phyloP scores from a whole-genome alignment of 805 yeast genomes.

The Kazachstania martiniae region DNA sequence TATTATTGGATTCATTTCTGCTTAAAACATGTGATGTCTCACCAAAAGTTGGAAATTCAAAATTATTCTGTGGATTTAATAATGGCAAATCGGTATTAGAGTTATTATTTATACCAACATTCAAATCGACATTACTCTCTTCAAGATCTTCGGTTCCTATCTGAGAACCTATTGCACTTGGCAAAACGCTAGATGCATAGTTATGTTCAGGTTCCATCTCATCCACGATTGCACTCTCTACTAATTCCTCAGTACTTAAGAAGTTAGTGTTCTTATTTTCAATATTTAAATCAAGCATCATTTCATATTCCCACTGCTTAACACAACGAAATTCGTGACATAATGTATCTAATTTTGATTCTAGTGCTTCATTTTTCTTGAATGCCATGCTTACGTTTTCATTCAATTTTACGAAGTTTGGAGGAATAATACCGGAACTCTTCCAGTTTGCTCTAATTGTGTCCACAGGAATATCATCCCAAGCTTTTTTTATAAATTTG shows the following conservation, averaged over 20 bases:
- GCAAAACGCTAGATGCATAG: neutral
- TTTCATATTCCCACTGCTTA: constrained; percentile 48
- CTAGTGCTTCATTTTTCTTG: constrained; percentile 30
- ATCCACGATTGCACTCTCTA: constrained; percentile 49
- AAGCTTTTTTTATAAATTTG: constrained; percentile 46
- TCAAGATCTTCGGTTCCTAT: constrained; percentile 5
- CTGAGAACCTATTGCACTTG: constrained; percentile 3
- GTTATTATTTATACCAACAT: neutral
- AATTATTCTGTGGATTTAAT: neutral
- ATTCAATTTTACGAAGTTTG: constrained; percentile 19
- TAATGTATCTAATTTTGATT: constrained; percentile 32
- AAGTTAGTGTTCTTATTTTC: constrained; percentile 37
- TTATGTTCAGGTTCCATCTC: constrained; percentile 25
- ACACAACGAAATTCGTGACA: constrained; percentile 39
- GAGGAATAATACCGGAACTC: constrained; percentile 33
- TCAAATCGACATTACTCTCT: neutral
- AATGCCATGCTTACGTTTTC: constrained; percentile 25
- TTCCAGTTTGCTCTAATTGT: constrained; percentile 35
- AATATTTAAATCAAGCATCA: constrained; percentile 38
- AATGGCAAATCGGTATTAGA: neutral
- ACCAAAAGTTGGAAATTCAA: neutral
- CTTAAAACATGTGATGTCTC: neutral
- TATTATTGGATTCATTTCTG: neutral
- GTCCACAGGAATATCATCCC: constrained; percentile 35
- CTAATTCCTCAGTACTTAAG: constrained; percentile 49